Evolutionary conservation across 1,284 basidiomycete species (phyloP), one percentile per base, ranked within the genome.

Genomic region (Inonotus hispidus): DNA sequence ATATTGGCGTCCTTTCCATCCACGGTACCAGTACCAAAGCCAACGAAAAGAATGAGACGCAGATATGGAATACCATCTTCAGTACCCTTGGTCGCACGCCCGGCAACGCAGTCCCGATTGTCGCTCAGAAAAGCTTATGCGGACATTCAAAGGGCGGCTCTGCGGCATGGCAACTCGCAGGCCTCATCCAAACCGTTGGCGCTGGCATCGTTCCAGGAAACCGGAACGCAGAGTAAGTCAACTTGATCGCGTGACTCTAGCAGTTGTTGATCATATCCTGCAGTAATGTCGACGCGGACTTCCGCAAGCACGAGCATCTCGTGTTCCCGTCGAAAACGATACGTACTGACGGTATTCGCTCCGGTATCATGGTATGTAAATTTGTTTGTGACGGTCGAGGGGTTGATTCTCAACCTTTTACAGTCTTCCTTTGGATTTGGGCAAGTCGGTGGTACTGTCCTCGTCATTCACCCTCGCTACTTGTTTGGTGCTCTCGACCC

Each of bases 391-490:
- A n/a, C 66, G 37, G 39, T 55, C 65, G 60, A 53, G 45, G 60
- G 61, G 66, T 49, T 67, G 68, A n/a, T 43, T 57, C n/a, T 69
- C 27, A 46, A 19, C 41, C 38, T 47, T 4, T 53, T 57, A 19
- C 62, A 88, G 82, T 98, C 96, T 2, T 98, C 95, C 19, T 99
- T 99, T 78, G 97, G 97, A 69, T 99, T 99, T 81, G 97, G 96
- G 69, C 97, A 99, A 84, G 95, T 98, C 66, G 97, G 96, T 65
- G 97, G 96, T 64, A 92, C 90, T 64, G 90, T 87, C 53, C 82
- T 96, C 65, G 79, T 98, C 67, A 73, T 99, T 60, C 89, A 99
- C 75, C 94, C 97, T 56, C 90, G 92, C 67, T 94, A 93, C 79
- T 82, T 98, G 65, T 88, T 95, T 66, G 96, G 88, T 58, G 82